phyloP scores from a whole-genome alignment of 805 yeast genomes.

The Wickerhamiella azyma region DNA sequence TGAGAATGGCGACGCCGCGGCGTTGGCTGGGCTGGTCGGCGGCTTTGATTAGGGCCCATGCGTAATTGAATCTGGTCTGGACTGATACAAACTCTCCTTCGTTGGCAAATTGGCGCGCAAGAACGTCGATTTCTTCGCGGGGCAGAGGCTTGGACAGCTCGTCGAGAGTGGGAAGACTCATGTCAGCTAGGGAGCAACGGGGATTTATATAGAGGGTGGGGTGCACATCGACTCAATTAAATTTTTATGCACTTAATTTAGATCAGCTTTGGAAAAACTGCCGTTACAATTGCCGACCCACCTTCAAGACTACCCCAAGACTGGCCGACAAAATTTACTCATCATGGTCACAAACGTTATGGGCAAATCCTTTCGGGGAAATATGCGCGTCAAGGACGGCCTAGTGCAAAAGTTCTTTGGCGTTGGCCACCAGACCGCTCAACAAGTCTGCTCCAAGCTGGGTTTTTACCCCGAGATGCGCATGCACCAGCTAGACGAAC shows the following conservation, averaged over 20 bases:
- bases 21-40: constrained; percentile 47
- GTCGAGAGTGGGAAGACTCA: constrained; percentile 18
- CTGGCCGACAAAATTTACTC: too few relatives aligned
- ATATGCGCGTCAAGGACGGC: constrained; percentile 34
- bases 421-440: constrained; percentile 62
- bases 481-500: constrained; percentile 83
- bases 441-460: constrained; percentile 65
- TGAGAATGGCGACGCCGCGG: constrained; percentile 64
- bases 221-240: too few relatives aligned
- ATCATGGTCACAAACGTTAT: constrained; percentile 25
- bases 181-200: background rate
- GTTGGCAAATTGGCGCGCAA: constrained; percentile 60
- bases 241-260: too few relatives aligned
- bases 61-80: constrained; percentile 82
- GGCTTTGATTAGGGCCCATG: constrained; percentile 90
- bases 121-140: constrained; percentile 57
- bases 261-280: too few relatives aligned
- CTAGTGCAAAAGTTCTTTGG: constrained; percentile 77
- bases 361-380: constrained; percentile 29
- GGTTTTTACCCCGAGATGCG: constrained; percentile 91
- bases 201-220: background rate
- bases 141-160: constrained; percentile 37
- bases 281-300: too few relatives aligned
- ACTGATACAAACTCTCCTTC: constrained; percentile 71
- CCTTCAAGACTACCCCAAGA: too few relatives aligned